Evolutionary conservation across 2,329 filamentous ascomycete species (phyloP), one percentile per base, ranked within the genome.

Genomic region (Chaetomium strumarium): DNA sequence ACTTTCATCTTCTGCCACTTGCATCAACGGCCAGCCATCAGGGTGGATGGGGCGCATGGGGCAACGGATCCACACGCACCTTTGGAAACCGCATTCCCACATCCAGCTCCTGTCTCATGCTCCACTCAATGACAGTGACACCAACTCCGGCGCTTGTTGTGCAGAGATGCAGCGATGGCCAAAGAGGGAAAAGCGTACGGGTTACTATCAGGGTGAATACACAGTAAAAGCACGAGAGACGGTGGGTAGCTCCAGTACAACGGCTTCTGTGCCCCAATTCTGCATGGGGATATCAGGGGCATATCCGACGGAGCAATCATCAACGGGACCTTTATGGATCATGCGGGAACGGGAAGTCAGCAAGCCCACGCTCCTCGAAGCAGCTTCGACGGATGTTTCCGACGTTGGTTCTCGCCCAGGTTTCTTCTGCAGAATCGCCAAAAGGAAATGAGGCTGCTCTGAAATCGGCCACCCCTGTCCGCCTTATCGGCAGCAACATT

Each of bases 111-210:
- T n/a, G n/a, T n/a, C 36, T 9, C 36, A 9, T n/a, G 14, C 36
- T n/a, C 36, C 36, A 24, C 16, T 16, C 37, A 19, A 43, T 17
- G 30, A 24, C 16, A 20, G 37, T 38, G 33, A 10, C 49, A 40
- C 30, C 24, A 24, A 24, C 24, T 24, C 24, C 24, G 24, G 24
- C 24, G 24, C 24, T 7, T 41, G 53, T 52, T 41, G 45, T 24
- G 48, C 55, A 54, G 46, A 53, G 51, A 49, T 42, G 51, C 51
- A 49, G 17, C 30, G 30, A 34, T 46, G 13, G 14, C 42, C 50
- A 40, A 41, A 50, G n/a, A 47, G n/a, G 53, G 46, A 30, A 36
- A 37, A 10, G 3, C 37, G 6, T 16, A 42, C 29, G 34, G 14
- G 12, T 37, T 20, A n/a, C n/a, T n/a, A n/a, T n/a, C n/a, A n/a